Conservation (phyloP, 2,329 filamentous ascomycete species). For the Monosporascus sp. region DNA sequence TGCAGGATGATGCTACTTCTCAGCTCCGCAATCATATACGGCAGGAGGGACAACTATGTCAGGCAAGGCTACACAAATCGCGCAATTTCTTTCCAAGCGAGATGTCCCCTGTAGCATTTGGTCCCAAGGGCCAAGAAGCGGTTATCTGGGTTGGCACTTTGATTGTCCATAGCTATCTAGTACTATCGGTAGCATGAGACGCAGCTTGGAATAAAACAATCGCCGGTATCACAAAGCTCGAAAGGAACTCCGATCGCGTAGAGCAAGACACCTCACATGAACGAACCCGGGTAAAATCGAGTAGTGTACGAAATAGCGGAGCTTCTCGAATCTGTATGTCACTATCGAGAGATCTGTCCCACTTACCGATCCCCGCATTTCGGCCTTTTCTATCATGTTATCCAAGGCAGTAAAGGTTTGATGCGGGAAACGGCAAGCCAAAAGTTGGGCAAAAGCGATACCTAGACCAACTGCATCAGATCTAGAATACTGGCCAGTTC, state of each 20-base stretch:
- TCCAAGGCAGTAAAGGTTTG: too few species aligned
- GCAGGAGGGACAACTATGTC: background rate
- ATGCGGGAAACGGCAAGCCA: too few species aligned
- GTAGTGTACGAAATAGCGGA: background rate
- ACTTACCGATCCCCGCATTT: too few species aligned
- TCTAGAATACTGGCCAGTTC: background rate
- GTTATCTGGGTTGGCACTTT: too few species aligned
- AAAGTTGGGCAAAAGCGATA: too few species aligned
- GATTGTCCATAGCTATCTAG: too few species aligned
- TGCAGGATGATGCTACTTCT: background rate
- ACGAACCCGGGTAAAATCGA: background rate
- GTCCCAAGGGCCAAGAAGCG: too few species aligned
- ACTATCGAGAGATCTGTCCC: too few species aligned
- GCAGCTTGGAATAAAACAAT: background rate
- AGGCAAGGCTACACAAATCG: background rate
- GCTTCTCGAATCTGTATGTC: background rate
- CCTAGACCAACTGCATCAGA: too few species aligned
- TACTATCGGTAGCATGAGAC: too few species aligned
- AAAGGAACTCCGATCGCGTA: background rate
- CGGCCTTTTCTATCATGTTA: too few species aligned
- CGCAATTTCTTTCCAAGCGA: background rate
- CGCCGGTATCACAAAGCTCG: background rate
- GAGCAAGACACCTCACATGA: background rate
- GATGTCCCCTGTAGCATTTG: too few species aligned
- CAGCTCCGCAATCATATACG: background rate